Evolutionary conservation across 2,329 filamentous ascomycete species (phyloP).

Genomic region (Curvularia eragrostidis): DNA sequence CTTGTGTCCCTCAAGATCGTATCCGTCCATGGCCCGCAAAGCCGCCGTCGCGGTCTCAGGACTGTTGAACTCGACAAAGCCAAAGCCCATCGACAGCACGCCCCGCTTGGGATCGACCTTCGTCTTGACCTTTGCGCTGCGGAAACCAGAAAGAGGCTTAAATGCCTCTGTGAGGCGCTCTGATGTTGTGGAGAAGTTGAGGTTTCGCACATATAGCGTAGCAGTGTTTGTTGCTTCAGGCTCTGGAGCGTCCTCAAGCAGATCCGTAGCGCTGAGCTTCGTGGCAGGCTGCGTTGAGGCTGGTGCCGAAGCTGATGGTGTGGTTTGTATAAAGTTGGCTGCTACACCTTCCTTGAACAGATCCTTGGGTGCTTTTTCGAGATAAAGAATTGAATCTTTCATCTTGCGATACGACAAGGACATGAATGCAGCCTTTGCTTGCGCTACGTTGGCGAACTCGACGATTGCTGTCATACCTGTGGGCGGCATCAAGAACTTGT

Average conservation of each 20-base stretch:
- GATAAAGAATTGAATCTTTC: constrained; percentile 87
- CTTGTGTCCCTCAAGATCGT: constrained; percentile 84
- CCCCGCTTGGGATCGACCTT: constrained; percentile 93
- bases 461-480: constrained; percentile 93
- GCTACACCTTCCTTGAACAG: constrained; percentile 64
- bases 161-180: constrained; percentile 79
- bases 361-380: constrained; percentile 90
- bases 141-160: constrained; percentile 81
- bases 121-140: constrained; percentile 89
- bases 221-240: constrained; percentile 68
- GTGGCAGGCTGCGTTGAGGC: constrained; percentile 27
- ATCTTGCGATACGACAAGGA: constrained; percentile 88
- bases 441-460: constrained; percentile 78
- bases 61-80: constrained; percentile 86
- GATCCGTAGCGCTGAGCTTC: constrained; percentile 72
- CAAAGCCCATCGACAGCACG: constrained; percentile 91
- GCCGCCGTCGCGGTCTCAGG: constrained; percentile 81
- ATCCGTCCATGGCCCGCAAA: constrained; percentile 83
- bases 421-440: constrained; percentile 83
- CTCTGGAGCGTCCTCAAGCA: constrained; percentile 66
- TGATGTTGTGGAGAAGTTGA: constrained; percentile 89
- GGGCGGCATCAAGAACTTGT: constrained; percentile 87
- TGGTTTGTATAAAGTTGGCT: constrained; percentile 43
- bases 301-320: constrained; percentile 37
- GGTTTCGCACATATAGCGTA: constrained; percentile 92